These are phyloP conservation scores for Leptomonas pyrrhocoris DNA, from an alignment of 208 protist genomes.

Conservation along the genomic window DNA sequence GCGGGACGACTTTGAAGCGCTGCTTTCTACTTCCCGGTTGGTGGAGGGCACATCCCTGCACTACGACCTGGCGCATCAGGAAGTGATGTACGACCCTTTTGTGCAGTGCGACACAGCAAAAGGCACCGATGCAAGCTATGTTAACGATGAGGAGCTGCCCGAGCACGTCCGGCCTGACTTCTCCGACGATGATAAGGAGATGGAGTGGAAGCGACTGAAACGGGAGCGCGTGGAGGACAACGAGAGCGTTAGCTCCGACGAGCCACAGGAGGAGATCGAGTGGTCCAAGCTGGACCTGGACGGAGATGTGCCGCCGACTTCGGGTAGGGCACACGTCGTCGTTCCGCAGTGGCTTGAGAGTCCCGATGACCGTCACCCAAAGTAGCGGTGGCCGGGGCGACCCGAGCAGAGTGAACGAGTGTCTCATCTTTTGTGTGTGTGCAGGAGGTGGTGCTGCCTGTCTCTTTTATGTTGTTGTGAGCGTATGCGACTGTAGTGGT, in stretches of 20 bases:
- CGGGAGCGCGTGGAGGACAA: constrained; percentile 15
- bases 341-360: constrained; percentile 28
- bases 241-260: constrained; percentile 54
- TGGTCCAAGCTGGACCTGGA: constrained; percentile 42
- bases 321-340: constrained; percentile 10
- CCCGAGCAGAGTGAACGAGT: neutral
- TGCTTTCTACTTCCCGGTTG: constrained; percentile 7
- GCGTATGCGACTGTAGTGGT: too few relatives aligned
- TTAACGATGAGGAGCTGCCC: constrained; percentile 90
- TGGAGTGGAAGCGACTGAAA: constrained; percentile 80
- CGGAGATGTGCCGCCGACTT: constrained; percentile 3
- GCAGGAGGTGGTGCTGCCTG: neutral
- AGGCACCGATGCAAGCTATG: constrained; percentile 87
- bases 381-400: neutral
- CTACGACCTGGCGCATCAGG: constrained; percentile 58
- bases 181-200: constrained; percentile 86
- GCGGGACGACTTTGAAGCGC: constrained; percentile 26
- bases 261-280: constrained; percentile 42
- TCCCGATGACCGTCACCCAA: neutral
- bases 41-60: constrained; percentile 41
- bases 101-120: constrained; percentile 59
- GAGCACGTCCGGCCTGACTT: constrained; percentile 83
- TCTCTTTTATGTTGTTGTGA: neutral
- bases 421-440: too few relatives aligned
- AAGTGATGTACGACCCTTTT: constrained; percentile 58